Evolutionary conservation across 2,329 filamentous ascomycete genomes (phyloP).

Genomic region (Colletotrichum higginsianum): DNA sequence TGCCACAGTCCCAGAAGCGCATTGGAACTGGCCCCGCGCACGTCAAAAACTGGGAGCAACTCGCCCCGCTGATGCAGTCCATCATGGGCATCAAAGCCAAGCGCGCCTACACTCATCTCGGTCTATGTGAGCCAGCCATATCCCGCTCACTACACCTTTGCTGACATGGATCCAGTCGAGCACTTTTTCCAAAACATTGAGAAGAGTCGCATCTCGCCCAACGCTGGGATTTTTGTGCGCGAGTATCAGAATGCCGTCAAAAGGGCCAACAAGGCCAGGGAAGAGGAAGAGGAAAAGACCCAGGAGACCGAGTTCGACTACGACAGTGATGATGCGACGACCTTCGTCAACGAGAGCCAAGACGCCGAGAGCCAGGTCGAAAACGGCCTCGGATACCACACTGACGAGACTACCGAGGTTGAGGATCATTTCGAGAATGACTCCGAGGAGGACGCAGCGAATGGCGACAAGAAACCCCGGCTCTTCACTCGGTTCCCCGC

Average conservation of each 20-base stretch:
- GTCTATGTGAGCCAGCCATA: slow-evolving; percentile 56
- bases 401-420: slow-evolving; percentile 5
- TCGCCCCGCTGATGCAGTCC: slow-evolving; percentile 56
- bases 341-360: neutral
- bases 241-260: slow-evolving; percentile 48
- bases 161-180: slow-evolving; percentile 53
- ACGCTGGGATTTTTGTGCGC: slow-evolving; percentile 52
- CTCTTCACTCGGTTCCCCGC: neutral
- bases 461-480: slow-evolving; percentile 8
- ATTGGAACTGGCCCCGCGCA: slow-evolving; percentile 45
- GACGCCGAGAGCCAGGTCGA: neutral
- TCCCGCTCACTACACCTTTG: neutral
- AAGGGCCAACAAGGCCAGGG: slow-evolving; percentile 23
- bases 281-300: slow-evolving; percentile 8
- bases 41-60: slow-evolving; percentile 53
- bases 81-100: slow-evolving; percentile 53
- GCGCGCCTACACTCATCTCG: slow-evolving; percentile 56
- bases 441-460: neutral
- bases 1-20: slow-evolving; percentile 56
- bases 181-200: slow-evolving; percentile 62
- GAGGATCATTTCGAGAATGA: slow-evolving; percentile 1
- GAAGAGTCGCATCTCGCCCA: slow-evolving; percentile 55
- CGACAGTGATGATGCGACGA: neutral
- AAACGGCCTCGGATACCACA: neutral
- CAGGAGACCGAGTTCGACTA: neutral